Evolutionary conservation across 2,329 filamentous ascomycete genomes (phyloP).

Genomic region (Periconia sp.): DNA sequence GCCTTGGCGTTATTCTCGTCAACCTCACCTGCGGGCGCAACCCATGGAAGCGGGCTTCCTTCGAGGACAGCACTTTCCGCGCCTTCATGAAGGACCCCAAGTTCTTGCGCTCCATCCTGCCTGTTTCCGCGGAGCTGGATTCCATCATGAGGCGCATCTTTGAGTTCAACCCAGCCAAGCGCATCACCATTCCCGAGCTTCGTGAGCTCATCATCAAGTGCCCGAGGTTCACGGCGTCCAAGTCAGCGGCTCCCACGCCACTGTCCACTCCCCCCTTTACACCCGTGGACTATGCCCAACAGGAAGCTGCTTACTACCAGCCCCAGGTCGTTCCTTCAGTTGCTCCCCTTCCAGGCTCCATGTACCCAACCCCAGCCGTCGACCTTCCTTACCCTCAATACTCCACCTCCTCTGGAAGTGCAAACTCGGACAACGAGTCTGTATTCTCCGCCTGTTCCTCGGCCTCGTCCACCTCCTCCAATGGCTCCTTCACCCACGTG

Average conservation of each 20-base stretch:
- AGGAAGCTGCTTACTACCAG: slow-evolving; percentile 33
- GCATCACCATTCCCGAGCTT: slow-evolving; percentile 81
- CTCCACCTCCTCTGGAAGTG: slow-evolving; percentile 40
- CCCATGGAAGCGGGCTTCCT: slow-evolving; percentile 95
- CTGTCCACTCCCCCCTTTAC: slow-evolving; percentile 49
- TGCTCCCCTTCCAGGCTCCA: slow-evolving; percentile 33
- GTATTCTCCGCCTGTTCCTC: slow-evolving; percentile 44
- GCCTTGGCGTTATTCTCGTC: slow-evolving; percentile 94
- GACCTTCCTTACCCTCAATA: slow-evolving; percentile 28
- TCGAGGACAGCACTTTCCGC: slow-evolving; percentile 91
- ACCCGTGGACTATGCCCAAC: slow-evolving; percentile 38
- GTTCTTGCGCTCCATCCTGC: slow-evolving; percentile 91
- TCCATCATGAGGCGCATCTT: slow-evolving; percentile 86
- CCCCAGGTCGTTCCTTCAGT: slow-evolving; percentile 28
- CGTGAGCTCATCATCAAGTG: slow-evolving; percentile 76
- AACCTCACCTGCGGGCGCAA: slow-evolving; percentile 98
- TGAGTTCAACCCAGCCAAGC: slow-evolving; percentile 76
- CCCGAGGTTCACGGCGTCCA: slow-evolving; percentile 66
- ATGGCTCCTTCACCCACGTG: slow-evolving; percentile 38
- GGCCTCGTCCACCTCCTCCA: slow-evolving; percentile 39
- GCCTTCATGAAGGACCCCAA: slow-evolving; percentile 82
- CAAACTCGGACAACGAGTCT: slow-evolving; percentile 43
- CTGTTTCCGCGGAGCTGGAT: slow-evolving; percentile 86
- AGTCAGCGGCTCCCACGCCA: slow-evolving; percentile 45
- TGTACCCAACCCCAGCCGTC: slow-evolving; percentile 30